phyloP scores from a whole-genome alignment of 2,329 filamentous ascomycete genomes.

The Scorias spongiosa region DNA sequence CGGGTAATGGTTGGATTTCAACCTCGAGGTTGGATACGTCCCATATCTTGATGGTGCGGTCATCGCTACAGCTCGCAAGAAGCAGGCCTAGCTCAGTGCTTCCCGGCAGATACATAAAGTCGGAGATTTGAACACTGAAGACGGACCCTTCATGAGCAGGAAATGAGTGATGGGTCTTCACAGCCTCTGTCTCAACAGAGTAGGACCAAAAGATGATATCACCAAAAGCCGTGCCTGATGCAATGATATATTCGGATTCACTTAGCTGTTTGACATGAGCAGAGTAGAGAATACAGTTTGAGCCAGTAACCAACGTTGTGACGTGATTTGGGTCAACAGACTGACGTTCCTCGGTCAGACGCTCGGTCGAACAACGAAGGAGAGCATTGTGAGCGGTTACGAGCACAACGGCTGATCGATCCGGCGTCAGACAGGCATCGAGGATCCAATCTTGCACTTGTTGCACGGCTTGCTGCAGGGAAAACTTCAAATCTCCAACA shows the following conservation, averaged over 20 bases:
- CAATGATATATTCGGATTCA: conserved; percentile 49
- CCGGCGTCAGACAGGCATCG: conserved; percentile 41
- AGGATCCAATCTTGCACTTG: conserved; percentile 64
- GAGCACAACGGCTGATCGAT: conserved; percentile 30
- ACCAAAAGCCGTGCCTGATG: conserved; percentile 84
- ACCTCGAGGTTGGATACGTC: conserved; percentile 47
- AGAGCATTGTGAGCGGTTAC: conserved; percentile 83
- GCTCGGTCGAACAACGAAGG: conserved; percentile 18
- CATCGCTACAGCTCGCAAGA: conserved; percentile 89
- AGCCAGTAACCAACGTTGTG: conserved; percentile 39
- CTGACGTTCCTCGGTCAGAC: neutral
- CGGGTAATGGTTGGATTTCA: conserved; percentile 7
- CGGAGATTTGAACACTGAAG: conserved; percentile 73
- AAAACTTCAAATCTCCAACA: conserved; percentile 7
- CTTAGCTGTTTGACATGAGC: conserved; percentile 56
- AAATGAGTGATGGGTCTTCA: conserved; percentile 40
- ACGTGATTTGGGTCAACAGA: neutral
- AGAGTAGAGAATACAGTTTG: conserved; percentile 76
- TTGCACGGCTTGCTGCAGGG: conserved; percentile 23
- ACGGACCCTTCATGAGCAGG: conserved; percentile 78
- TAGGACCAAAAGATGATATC: conserved; percentile 86
- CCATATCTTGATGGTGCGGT: conserved; percentile 81
- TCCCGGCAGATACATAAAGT: conserved; percentile 24
- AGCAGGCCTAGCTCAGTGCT: conserved; percentile 30
- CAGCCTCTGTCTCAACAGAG: conserved; percentile 17